Conservation (phyloP, 768 basidiomycete species). For the Lyophyllum shimeji region DNA sequence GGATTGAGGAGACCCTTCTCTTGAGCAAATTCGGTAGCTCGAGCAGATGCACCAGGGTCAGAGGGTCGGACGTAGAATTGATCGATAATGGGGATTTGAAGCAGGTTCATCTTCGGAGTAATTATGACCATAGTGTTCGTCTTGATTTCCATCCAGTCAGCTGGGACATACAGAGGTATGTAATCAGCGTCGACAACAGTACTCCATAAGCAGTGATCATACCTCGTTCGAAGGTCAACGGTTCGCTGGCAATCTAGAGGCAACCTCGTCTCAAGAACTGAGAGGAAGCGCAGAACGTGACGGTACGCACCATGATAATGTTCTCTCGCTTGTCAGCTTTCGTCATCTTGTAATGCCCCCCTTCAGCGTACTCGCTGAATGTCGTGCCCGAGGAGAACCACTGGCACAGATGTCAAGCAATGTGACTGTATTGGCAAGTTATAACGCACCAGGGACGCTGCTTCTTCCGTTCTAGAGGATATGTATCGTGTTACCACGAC, state of each 20-base stretch:
- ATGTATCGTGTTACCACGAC: constrained; percentile 96
- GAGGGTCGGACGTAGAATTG: constrained; percentile 89
- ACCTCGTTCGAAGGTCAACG: constrained; percentile 96
- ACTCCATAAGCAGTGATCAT: constrained; percentile 5
- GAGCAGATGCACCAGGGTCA: constrained; percentile 66
- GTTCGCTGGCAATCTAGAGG: constrained; percentile 80
- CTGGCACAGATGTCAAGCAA: constrained; percentile 30
- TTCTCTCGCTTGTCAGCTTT: constrained; percentile 95
- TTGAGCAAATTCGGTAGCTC: constrained; percentile 82
- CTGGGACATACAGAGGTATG: constrained; percentile 31
- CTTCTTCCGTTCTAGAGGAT: constrained; percentile 87
- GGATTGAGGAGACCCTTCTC: constrained; percentile 83
- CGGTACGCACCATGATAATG: constrained; percentile 75
- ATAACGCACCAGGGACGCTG: constrained; percentile 74
- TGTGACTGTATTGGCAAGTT: background rate
- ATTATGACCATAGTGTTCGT: constrained; percentile 96
- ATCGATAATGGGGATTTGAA: constrained; percentile 94
- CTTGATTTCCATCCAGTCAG: constrained; percentile 99
- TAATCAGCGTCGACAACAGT: constrained; percentile 2
- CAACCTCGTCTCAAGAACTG: constrained; percentile 5
- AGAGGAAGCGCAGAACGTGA: constrained; percentile 14
- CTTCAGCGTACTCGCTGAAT: constrained; percentile 86
- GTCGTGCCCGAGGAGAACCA: constrained; percentile 97
- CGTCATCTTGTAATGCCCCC: constrained; percentile 92
- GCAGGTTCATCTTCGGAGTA: constrained; percentile 92